Conservation (phyloP, 1,284 basidiomycete genomes). For the Austroboletus novae-zelandiae region DNA sequence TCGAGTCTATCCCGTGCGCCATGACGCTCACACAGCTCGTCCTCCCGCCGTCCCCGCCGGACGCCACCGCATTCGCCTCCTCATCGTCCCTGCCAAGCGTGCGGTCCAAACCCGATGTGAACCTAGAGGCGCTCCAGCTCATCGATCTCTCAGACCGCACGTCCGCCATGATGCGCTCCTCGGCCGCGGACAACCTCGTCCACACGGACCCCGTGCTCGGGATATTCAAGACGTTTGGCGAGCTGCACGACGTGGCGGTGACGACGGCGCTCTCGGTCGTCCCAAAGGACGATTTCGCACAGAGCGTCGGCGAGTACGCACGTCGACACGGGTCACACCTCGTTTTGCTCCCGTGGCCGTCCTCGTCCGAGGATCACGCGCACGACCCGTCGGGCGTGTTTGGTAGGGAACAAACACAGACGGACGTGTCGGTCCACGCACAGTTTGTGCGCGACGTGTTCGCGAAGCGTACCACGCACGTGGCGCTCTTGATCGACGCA, state of each 20-base stretch:
- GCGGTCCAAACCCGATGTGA: slow-evolving; percentile 1
- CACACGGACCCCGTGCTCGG: slow-evolving; percentile 79
- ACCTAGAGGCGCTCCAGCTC: slow-evolving; percentile 74
- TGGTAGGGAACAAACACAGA: slow-evolving; percentile 21
- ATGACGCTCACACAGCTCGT: slow-evolving; percentile 71
- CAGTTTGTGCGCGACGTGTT: slow-evolving; percentile 87
- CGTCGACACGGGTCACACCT: slow-evolving; percentile 63
- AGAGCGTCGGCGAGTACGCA: slow-evolving; percentile 70
- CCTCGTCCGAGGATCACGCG: slow-evolving; percentile 11
- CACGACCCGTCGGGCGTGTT: slow-evolving; percentile 32
- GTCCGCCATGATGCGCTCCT: slow-evolving; percentile 87
- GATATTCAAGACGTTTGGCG: slow-evolving; percentile 83
- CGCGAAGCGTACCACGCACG: slow-evolving; percentile 61
- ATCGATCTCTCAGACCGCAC: slow-evolving; percentile 91
- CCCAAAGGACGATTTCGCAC: slow-evolving; percentile 67
- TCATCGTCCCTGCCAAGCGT: no score
- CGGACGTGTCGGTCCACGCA: slow-evolving; percentile 52
- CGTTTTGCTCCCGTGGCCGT: slow-evolving; percentile 81
- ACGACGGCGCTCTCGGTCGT: slow-evolving; percentile 65
- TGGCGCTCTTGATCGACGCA: slow-evolving; percentile 81
- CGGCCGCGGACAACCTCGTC: slow-evolving; percentile 69
- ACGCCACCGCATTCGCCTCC: not conserved
- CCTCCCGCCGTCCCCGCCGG: slow-evolving; percentile 9
- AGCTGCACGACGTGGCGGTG: slow-evolving; percentile 70
- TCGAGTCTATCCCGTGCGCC: slow-evolving; percentile 81